Base-by-base conservation (phyloP, 2,329 filamentous ascomycete species). In the Alternaria ethzedia region DNA sequence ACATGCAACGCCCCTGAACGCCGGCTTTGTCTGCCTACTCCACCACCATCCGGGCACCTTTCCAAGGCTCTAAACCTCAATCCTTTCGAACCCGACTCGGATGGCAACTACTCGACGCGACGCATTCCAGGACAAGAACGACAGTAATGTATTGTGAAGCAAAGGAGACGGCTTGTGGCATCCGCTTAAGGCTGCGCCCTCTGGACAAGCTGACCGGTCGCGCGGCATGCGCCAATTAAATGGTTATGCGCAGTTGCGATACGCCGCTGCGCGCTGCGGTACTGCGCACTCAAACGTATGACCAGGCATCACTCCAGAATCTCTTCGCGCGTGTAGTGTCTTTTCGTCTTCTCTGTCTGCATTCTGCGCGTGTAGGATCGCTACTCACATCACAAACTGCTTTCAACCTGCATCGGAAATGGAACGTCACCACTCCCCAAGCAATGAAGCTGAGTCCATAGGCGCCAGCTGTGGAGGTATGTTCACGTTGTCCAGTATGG, bases 201-300 rank as follows among this genome's bases (percentile, higher is more conserved):
- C 28, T 17, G 47, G 28, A 50, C 47, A 28, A 50, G 26, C 62
- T 61, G 52, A 61, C 62, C 47, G 62, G 62, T 44, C 17, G n/a
- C 17, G 26, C 47, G 15, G 3, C 32, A 25, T 50, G 47, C 52
- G 28, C 62, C 28, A 65, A 65, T 62, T 32, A 65, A 8, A 51
- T 45, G 47, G 25, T 59, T 58, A 44, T 65, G 59, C 45, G 61
- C 62, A 65, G 26, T 51, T 65, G 62, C 52, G 62, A 57, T 51
- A 12, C 41, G 52, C 43, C 61, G 30, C 47, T 26, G 52, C 54
- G 54, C 58, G 54, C 36, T 46, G 26, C n/a, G 44, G 36, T 21
- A 10, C 50, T 47, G 20, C 26, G 26, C 7, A 5, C 25, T 52
- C 13, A 20, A 8, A 51, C 51, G 11, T 32, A 46, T 45, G 47